Evolutionary conservation across 148 eudicot genomes (phyloP).

Genomic region (Persicaria maculosa): DNA sequence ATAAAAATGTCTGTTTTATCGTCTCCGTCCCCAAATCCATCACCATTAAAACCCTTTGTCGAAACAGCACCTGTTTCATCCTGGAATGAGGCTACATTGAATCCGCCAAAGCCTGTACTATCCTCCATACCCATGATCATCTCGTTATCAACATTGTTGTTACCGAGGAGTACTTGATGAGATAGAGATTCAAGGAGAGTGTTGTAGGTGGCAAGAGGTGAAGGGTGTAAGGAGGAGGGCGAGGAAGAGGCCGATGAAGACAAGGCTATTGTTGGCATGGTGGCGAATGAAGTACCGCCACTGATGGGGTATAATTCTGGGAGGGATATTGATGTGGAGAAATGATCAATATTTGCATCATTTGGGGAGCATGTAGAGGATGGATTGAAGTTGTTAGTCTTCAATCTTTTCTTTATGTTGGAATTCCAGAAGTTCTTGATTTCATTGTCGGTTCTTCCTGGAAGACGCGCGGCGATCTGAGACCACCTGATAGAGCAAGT

Average conservation of each 20-base stretch:
- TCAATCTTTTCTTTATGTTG: constrained; percentile 52
- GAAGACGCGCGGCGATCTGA: constrained; percentile 68
- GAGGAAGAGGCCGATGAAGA: background rate
- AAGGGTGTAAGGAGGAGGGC: too few relatives aligned
- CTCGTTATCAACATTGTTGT: background rate
- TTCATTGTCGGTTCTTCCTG: constrained; percentile 75
- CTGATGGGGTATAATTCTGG: constrained; percentile 23
- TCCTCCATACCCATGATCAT: background rate
- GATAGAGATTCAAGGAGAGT: too few relatives aligned
- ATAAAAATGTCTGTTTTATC: background rate
- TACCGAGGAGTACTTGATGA: background rate
- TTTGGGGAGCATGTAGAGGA: constrained; percentile 23
- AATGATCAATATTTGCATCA: constrained; percentile 12
- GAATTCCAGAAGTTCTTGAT: constrained; percentile 79
- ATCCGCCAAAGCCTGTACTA: background rate
- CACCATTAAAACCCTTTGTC: background rate
- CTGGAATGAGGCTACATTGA: background rate
- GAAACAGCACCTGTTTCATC: background rate
- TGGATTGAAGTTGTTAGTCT: constrained; percentile 11
- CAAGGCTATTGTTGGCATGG: background rate
- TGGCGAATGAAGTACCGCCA: background rate
- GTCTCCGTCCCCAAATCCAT: too few relatives aligned
- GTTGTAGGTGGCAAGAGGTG: too few relatives aligned
- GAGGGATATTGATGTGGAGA: constrained; percentile 24
- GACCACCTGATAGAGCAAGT: constrained; percentile 49